Evolutionary conservation across 2,329 filamentous ascomycete genomes (phyloP).

Genomic region (Exophiala aquamarina): DNA sequence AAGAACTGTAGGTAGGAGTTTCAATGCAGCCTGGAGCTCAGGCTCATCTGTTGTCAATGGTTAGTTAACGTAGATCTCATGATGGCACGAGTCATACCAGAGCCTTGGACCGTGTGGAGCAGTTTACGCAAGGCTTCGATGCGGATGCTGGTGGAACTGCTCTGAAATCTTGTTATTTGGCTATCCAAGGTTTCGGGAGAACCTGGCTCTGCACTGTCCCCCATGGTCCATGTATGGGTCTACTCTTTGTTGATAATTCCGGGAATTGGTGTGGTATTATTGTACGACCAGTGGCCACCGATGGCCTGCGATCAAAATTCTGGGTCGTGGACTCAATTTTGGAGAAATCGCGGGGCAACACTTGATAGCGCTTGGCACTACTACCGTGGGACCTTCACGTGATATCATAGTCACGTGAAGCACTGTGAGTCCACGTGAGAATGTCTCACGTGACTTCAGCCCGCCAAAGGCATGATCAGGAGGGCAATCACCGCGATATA

Average conservation of each 20-base stretch:
- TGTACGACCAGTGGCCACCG: too few species aligned
- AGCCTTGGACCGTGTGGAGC: constrained; percentile 18
- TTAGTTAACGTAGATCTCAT: constrained; percentile 1
- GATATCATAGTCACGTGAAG: too few species aligned
- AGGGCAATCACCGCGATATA: too few species aligned
- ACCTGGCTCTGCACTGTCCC: constrained; percentile 16
- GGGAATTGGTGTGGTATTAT: too few species aligned
- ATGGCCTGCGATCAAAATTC: too few species aligned
- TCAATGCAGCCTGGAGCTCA: constrained; percentile 1
- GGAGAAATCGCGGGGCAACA: constrained; percentile 2
- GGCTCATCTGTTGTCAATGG: constrained; percentile 7
- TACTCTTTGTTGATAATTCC: too few species aligned
- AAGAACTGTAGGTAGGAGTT: constrained; percentile 57
- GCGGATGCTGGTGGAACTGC: constrained; percentile 25
- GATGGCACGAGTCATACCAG: constrained; percentile 7
- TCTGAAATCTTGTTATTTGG: constrained; percentile 17
- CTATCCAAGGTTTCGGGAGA: constrained; percentile 10
- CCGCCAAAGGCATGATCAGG: too few species aligned
- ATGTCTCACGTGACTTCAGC: too few species aligned
- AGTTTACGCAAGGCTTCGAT: constrained; percentile 24
- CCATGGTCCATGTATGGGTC: constrained; percentile 20
- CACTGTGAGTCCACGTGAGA: too few species aligned
- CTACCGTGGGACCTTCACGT: too few species aligned
- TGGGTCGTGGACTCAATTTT: not conserved
- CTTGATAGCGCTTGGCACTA: too few species aligned